Conservation (phyloP, 331 rosid genomes). For the Phaseolus coccineus region DNA sequence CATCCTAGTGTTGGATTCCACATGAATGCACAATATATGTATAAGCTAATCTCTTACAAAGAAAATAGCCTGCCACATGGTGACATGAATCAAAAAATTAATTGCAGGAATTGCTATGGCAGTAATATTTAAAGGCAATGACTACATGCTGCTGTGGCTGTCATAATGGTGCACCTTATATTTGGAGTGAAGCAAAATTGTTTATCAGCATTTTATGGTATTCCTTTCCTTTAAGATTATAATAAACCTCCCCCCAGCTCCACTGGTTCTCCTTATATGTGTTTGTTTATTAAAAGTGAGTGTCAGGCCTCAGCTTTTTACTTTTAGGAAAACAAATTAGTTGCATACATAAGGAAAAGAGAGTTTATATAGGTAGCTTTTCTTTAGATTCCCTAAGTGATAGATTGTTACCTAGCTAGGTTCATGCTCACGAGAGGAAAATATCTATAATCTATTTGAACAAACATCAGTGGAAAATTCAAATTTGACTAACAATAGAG, state of each 20-base stretch:
- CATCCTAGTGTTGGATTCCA: conserved; percentile 25
- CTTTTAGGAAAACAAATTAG: conserved; percentile 5
- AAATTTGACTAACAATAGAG: conserved; percentile 31
- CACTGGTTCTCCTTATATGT: neutral
- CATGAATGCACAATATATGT: conserved; percentile 10
- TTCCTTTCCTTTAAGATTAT: conserved; percentile 25
- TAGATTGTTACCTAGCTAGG: conserved; percentile 1
- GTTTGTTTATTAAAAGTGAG: conserved; percentile 18
- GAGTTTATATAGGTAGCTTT: neutral
- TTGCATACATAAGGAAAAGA: neutral
- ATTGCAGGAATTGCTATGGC: conserved; percentile 4
- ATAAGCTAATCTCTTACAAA: neutral
- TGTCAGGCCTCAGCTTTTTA: conserved; percentile 7
- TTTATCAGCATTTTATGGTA: neutral
- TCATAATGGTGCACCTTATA: conserved; percentile 20
- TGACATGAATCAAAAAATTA: neutral
- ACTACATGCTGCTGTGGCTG: conserved; percentile 35
- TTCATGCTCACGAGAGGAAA: conserved; percentile 6
- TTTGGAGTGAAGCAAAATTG: neutral
- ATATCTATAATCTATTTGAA: neutral
- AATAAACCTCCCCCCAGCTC: neutral
- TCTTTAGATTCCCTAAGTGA: neutral
- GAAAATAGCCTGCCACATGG: conserved; percentile 18
- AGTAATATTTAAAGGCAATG: conserved; percentile 17
- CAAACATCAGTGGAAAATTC: conserved; percentile 33